Evolutionary conservation across 2,329 filamentous ascomycete genomes (phyloP).

Genomic region (Trichoderma sp.): DNA sequence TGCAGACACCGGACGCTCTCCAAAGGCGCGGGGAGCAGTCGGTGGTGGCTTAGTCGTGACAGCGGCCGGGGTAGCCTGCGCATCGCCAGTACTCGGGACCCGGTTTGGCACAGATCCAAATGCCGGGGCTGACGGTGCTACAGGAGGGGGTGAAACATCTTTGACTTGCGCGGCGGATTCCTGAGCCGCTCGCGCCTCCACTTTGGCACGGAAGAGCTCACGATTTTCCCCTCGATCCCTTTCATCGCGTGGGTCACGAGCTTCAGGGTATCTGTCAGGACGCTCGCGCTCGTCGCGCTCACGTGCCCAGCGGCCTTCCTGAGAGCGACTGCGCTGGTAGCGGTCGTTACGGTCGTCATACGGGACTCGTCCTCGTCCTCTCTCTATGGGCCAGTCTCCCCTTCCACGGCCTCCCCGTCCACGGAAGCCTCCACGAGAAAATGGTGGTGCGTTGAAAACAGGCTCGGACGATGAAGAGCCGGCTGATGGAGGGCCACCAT

Average conservation of each 20-base stretch:
- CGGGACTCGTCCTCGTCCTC: conserved; percentile 58
- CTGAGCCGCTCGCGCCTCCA: conserved; percentile 52
- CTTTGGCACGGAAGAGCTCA: conserved; percentile 51
- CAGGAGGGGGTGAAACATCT: conserved; percentile 58
- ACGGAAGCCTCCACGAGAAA: conserved; percentile 58
- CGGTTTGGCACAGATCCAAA: conserved; percentile 58
- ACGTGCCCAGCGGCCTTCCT: conserved; percentile 61
- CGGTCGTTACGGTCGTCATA: conserved; percentile 63
- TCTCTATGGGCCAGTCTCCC: conserved; percentile 43
- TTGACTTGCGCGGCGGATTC: conserved; percentile 50
- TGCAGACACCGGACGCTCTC: conserved; percentile 51
- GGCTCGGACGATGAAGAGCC: conserved; percentile 71
- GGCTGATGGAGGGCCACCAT: conserved; percentile 68
- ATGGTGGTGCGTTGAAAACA: conserved; percentile 54
- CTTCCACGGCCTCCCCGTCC: conserved; percentile 54
- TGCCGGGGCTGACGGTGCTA: conserved; percentile 59
- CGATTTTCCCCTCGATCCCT: conserved; percentile 46
- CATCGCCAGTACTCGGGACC: conserved; percentile 37
- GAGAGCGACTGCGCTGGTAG: conserved; percentile 66
- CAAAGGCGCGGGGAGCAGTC: conserved; percentile 54
- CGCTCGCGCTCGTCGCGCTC: conserved; percentile 58
- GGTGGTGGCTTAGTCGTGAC: conserved; percentile 51
- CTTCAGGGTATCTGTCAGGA: conserved; percentile 44
- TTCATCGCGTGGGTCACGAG: conserved; percentile 50
- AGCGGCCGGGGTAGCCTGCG: conserved; percentile 31